These are phyloP conservation scores for Aurinia saxatilis DNA, from an alignment of 345 rosid genomes.

Conservation along the genomic window DNA sequence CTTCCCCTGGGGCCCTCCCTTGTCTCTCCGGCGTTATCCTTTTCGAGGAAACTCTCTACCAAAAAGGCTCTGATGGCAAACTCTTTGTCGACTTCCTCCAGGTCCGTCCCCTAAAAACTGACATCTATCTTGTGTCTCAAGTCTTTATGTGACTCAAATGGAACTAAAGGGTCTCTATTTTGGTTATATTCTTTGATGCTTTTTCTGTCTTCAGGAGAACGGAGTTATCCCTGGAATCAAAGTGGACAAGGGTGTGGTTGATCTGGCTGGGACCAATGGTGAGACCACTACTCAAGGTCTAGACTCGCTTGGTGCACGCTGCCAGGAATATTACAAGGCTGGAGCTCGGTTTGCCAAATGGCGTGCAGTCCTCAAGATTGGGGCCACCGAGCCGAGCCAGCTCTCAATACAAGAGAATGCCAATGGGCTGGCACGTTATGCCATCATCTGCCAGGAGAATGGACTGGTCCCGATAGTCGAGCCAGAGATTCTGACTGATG, in stretches of 20 bases:
- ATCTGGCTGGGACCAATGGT: conserved; percentile 70
- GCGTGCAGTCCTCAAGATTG: conserved; percentile 94
- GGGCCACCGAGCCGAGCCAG: conserved; percentile 73
- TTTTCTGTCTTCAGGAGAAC: conserved; percentile 37
- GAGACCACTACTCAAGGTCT: conserved; percentile 97
- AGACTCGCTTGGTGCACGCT: conserved; percentile 72
- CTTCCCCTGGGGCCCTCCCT: conserved; percentile 58
- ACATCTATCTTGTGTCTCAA: not conserved
- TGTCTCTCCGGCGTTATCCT: conserved; percentile 90
- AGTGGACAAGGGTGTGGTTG: conserved; percentile 92
- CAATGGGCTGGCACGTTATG: conserved; percentile 88
- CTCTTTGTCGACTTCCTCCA: conserved; percentile 73
- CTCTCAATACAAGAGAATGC: conserved; percentile 85
- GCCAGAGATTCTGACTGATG: conserved; percentile 88
- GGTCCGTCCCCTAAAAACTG: not conserved
- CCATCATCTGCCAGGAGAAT: conserved; percentile 91
- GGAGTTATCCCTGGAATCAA: conserved; percentile 83
- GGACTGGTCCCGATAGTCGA: conserved; percentile 91
- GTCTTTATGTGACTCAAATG: conserved; percentile 1
- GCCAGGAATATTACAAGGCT: conserved; percentile 85
- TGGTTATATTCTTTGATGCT: too few relatives aligned
- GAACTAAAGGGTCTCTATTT: too few relatives aligned
- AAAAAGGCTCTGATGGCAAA: conserved; percentile 67
- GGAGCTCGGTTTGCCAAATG: conserved; percentile 95
- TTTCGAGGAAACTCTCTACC: conserved; percentile 93